These are phyloP conservation scores for Leishmania martiniquensis DNA, from an alignment of 208 protist genomes.

Conservation along the genomic window DNA sequence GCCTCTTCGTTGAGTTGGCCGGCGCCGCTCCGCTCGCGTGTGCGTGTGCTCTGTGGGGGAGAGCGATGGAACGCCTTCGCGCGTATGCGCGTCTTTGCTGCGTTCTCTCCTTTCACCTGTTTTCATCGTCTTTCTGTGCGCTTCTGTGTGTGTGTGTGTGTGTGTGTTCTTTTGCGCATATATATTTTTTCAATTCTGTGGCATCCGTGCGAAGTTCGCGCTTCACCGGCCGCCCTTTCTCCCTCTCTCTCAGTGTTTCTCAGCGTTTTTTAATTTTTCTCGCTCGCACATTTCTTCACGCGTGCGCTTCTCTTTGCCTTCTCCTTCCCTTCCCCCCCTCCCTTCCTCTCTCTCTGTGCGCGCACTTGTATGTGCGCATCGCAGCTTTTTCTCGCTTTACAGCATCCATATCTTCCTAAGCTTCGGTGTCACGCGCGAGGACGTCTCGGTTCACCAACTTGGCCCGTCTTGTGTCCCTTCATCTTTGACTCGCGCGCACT, in stretches of 20 bases:
- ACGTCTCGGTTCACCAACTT: too few relatives aligned
- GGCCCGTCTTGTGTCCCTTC: too few relatives aligned
- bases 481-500: too few relatives aligned
- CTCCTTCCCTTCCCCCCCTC: not conserved
- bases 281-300: too few relatives aligned
- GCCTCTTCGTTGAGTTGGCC: not conserved
- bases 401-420: too few relatives aligned
- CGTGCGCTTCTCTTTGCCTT: not conserved
- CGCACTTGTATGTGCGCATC: too few relatives aligned
- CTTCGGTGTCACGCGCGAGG: too few relatives aligned
- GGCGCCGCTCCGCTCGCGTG: not conserved
- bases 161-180: not conserved
- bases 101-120: not conserved
- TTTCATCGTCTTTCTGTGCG: not conserved
- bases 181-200: not conserved
- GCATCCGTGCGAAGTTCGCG: not conserved
- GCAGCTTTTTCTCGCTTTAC: too few relatives aligned
- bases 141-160: not conserved
- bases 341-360: not conserved
- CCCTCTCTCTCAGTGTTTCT: not conserved
- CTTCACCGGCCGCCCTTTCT: not conserved
- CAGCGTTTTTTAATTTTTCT: too few relatives aligned
- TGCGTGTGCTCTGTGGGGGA: not conserved
- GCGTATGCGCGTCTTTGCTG: not conserved
- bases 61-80: not conserved